Base-by-base conservation (phyloP, 148 eudicot genomes). In the Suaeda aralocaspica region DNA sequence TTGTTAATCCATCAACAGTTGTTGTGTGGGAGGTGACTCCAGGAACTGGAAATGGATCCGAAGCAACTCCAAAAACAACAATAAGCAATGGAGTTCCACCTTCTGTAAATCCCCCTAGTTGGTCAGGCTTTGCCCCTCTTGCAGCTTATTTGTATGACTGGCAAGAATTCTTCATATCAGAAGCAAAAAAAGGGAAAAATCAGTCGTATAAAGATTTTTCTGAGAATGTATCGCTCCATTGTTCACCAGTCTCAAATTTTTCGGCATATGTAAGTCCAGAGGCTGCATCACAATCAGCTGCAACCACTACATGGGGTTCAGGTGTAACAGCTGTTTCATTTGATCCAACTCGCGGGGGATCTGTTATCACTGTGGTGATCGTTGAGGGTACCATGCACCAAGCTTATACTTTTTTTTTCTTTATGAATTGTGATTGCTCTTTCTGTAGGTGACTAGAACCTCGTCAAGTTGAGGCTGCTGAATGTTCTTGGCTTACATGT, bases 21-120 rank as follows among this genome's bases (percentile, higher is more conserved):
- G 99, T 94, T 48, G 92, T 94, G 62, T 94, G 99, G 99, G 99
- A 94, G 80, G 99, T 94, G 39, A 91, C 92, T 61, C 97, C 99
- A 71, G 99, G 97, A 58, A 97, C 89, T 68, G 91, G 97, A 73
- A 91, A 84, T 83, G 99, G 96, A 57, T 91, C 89, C 74, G 96
- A 94, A 62, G 86, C 91, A 67, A 82, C 77, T 77, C 97, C 99
- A 68, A 91, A 87, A 82, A 71, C 86, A 33, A 81, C 77, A 66
- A 77, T 79, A 36, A 75, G 80, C 73, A 77, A 64, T 72, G 88
- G 84, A 67, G 81, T 84, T 50, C 98, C 97, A 13, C 97, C 98
- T 55, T 91, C 98, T 11, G 83, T 87, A 62, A 87, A 77, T 67
- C 96, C 92, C 61, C 98, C 98, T 71, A 73, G 82, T 64, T 94